Base-by-base conservation (phyloP, 768 basidiomycete genomes). In the Mycena crocata region DNA sequence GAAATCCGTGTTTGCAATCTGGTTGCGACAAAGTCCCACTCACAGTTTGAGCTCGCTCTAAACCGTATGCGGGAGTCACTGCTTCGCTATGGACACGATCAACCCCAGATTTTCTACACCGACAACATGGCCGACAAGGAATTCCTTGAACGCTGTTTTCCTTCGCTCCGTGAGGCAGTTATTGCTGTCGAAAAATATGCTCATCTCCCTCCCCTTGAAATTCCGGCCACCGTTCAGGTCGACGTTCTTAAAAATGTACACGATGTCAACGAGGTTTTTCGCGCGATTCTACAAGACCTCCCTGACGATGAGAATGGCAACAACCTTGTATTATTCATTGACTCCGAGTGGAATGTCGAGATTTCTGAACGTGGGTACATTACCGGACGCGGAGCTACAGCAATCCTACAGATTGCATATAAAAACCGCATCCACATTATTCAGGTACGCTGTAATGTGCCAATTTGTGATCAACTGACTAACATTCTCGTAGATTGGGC, bases 151-250 rank as follows among this genome's bases (percentile, higher is more conserved):
- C n/a, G n/a, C n/a, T n/a, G n/a, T n/a, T n/a, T n/a, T n/a, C n/a
- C n/a, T n/a, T n/a, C n/a, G n/a, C n/a, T n/a, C n/a, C n/a, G n/a
- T n/a, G n/a, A n/a, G n/a, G n/a, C n/a, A n/a, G n/a, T n/a, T n/a
- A n/a, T n/a, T n/a, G n/a, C n/a, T n/a, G n/a, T n/a, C n/a, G n/a
- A n/a, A n/a, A n/a, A n/a, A n/a, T n/a, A n/a, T n/a, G n/a, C n/a
- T n/a, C 30, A 73, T 35, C 72, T 78, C 58, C 2, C 10, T 12
- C 28, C 56, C 10, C 42, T 57, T 32, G 42, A 57, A 34, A 57
- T 57, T 15, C 42, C 56, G 2, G 5, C 21, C 17, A 19, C 31
- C 45, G 14, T 57, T 24, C 4, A 23, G 8, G 24, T 26, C 17
- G 5, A 24, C 13, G 23, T 39, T 21, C n/a, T 39, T 12, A 5